Evolutionary conservation across 169 alveolate genomes (phyloP), one percentile per base, ranked within the genome.

Genomic region (Theileria luwenshuni): DNA sequence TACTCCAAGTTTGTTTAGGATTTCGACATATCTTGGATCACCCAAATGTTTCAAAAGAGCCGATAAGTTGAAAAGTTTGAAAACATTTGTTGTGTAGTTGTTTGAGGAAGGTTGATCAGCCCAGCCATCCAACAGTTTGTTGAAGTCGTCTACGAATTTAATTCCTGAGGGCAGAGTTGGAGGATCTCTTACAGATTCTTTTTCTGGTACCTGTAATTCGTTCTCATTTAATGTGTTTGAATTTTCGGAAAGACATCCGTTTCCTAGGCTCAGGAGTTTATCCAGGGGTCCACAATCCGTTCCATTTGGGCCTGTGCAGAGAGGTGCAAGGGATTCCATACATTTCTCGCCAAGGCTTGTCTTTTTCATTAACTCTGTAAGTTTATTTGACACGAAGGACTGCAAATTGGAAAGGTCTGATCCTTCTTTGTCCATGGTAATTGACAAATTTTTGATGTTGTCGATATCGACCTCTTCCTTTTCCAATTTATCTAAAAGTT

Each of bases 151-250:
- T 7, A 81, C 79, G 27, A 81, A 42, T 81, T 77, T 69, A 45
- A 81, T 81, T n/a, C 89, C 89, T 6, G 89, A 69, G 19, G 84
- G 84, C 17, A 74, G 23, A 0, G 89, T 81, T 7, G 89, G 89
- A 27, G 63, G 58, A 23, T 81, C 89, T 19, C 27, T 25, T n/a
- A 13, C 10, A 8, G 28, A 61, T 38, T 67, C 74, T 60, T 62
- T 30, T 15, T 70, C 83, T 19, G 49, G 76, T 6, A 79, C 83
- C 10, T 76, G 76, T 25, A 79, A 69, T 42, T 79, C 87, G 19
- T 54, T 70, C 54, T 62, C 54, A 23, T 79, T 70, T 35, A 52
- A n/a, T 7, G 35, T 10, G 45, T 45, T 28, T 32, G 48, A 47
- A 32, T 32, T 19, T 13, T 49, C 43, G 13, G 41, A 23, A n/a